Evolutionary conservation across 208 protist genomes (phyloP), one percentile per base, ranked within the genome.

Genomic region (Leishmania turanica): DNA sequence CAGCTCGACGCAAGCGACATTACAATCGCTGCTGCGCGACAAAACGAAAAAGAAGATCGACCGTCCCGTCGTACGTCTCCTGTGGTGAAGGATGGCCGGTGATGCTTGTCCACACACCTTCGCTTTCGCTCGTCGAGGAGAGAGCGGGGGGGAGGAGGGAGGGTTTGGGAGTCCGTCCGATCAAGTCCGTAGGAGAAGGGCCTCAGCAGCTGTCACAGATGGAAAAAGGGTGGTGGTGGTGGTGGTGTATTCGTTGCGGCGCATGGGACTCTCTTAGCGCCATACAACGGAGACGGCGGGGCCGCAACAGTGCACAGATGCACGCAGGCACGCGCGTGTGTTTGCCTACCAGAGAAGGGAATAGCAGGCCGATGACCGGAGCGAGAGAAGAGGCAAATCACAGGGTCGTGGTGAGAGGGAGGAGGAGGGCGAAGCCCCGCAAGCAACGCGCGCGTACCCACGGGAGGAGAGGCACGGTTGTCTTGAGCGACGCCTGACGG

Each of bases 1-100:
- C 84, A 88, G 47, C 53, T 69, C 15, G 69, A 77, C 49, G 53
- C 31, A 7, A 86, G 24, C 1, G 78, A 76, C 77, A 86, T 83
- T 1, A 27, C 6, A 51, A 24, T 3, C 17, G 31, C 19, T 17
- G 3, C 66, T 47, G 9, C 8, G 9, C 8, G 11, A 24, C 17
- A 49, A 24, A n/a, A 3, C 1, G 15, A 21, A 40, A 66, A 21
- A 31, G 15, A 31, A 19, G 58, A 27, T 58, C 9, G 37, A 27
- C 40, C 0, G 15, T 8, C 15, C 62, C 13, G 31, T 40, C 62
- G 27, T 21, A 34, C 31, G 62, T 40, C 62, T 68, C 13, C 31
- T 21, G 31, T 21, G 2, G 13, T 40, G 31, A 31, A 8, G 27
- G 17, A 42, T 40, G 31, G 17, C 31, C 31, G 62, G 13, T 68